Evolutionary conservation across 768 basidiomycete genomes (phyloP).

Genomic region (Termitomyces sp.): DNA sequence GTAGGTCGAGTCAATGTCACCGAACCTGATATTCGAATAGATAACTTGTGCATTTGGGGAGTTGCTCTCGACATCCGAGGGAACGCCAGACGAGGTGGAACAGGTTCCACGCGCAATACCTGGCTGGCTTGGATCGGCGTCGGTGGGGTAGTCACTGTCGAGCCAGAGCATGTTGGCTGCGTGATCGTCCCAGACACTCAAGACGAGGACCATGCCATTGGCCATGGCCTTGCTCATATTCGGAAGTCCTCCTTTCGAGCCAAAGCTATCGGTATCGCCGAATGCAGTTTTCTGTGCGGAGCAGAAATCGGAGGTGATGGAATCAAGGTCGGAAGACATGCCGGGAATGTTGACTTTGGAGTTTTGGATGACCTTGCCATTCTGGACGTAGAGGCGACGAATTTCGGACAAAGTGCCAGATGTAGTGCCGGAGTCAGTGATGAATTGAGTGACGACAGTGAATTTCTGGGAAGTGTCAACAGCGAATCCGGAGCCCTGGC

Average conservation of each 20-base stretch:
- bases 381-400: conserved; percentile 29
- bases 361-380: conserved; percentile 41
- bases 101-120: conserved; percentile 49
- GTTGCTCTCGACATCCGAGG: conserved; percentile 35
- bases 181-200: conserved; percentile 52
- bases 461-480: conserved; percentile 46
- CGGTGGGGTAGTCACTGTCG: conserved; percentile 43
- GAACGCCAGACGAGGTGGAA: conserved; percentile 40
- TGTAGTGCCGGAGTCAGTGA: conserved; percentile 38
- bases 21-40: conserved; percentile 52
- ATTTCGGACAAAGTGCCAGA: conserved; percentile 46
- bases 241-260: conserved; percentile 33
- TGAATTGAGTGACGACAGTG: conserved; percentile 57
- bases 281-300: conserved; percentile 40
- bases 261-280: conserved; percentile 41
- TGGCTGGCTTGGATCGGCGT: conserved; percentile 24
- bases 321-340: conserved; percentile 33
- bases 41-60: conserved; percentile 36
- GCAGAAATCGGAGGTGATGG: conserved; percentile 44
- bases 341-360: conserved; percentile 39
- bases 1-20: conserved; percentile 29
- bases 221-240: conserved; percentile 29
- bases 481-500: conserved; percentile 31
- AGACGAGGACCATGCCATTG: conserved; percentile 42
- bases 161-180: conserved; percentile 53